Conservation (phyloP, 306 rosid species). For the Vigna radiata region DNA sequence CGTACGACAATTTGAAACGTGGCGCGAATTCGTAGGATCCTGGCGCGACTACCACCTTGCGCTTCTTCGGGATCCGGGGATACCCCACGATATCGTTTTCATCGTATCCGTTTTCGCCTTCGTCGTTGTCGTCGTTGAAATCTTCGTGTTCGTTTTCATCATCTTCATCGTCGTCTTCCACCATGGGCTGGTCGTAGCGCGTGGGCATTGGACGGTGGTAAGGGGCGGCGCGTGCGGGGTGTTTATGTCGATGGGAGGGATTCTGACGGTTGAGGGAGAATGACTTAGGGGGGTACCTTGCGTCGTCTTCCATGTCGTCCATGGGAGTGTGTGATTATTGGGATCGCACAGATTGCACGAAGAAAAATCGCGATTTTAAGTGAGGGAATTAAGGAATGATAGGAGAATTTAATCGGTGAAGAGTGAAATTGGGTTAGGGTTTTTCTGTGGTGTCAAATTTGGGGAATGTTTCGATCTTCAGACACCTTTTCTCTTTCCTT, state of each 20-base stretch:
- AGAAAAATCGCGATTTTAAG: neutral
- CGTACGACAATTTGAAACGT: conserved; percentile 41
- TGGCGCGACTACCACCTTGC: conserved; percentile 44
- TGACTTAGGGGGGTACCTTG: conserved; percentile 59
- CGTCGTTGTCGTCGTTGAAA: conserved; percentile 41
- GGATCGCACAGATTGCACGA: neutral
- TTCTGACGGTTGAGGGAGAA: conserved; percentile 47
- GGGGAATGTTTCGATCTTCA: conserved; percentile 17
- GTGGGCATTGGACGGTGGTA: conserved; percentile 45
- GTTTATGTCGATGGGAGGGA: conserved; percentile 55
- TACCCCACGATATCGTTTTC: conserved; percentile 47
- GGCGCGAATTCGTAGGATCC: conserved; percentile 58
- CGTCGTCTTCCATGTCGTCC: conserved; percentile 69
- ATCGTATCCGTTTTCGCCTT: conserved; percentile 36
- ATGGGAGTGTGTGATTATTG: neutral
- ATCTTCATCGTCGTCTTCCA: conserved; percentile 39
- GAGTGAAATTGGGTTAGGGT: conserved; percentile 37
- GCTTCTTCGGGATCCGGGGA: conserved; percentile 61
- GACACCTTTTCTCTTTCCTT: neutral
- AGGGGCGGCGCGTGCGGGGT: conserved; percentile 48
- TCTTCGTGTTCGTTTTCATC: conserved; percentile 51
- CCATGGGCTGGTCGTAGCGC: conserved; percentile 44
- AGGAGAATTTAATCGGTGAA: neutral
- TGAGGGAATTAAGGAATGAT: neutral
- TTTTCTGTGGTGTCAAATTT: neutral